Evolutionary conservation across 768 basidiomycete genomes (phyloP).

Genomic region (Boletellus ananiceps): DNA sequence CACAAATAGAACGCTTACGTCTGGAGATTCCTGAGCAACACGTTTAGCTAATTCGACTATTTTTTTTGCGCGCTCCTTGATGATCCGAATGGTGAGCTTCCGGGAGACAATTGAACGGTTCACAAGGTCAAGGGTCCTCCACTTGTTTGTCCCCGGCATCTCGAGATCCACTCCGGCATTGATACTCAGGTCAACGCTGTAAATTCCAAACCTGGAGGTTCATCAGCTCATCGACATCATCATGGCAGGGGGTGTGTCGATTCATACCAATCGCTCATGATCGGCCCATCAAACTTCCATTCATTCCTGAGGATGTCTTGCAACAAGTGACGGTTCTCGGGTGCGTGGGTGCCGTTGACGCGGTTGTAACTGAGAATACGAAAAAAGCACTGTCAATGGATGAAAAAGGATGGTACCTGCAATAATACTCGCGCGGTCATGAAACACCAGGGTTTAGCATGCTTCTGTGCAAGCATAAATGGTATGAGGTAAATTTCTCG

Average conservation of each 20-base stretch:
- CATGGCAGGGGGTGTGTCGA: not conserved
- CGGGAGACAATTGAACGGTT: constrained; percentile 54
- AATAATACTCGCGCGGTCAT: constrained; percentile 54
- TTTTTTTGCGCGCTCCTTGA: constrained; percentile 62
- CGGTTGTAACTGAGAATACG: constrained; percentile 53
- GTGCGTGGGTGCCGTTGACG: constrained; percentile 69
- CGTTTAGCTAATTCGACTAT: constrained; percentile 69
- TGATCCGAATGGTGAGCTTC: constrained; percentile 59
- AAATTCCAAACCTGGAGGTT: constrained; percentile 60
- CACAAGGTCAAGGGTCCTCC: constrained; percentile 67
- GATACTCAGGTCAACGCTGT: constrained; percentile 56
- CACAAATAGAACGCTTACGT: constrained; percentile 35
- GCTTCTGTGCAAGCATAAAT: constrained; percentile 55
- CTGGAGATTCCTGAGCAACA: constrained; percentile 61
- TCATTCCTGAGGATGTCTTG: constrained; percentile 62
- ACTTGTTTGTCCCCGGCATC: constrained; percentile 75
- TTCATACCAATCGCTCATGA: constrained; percentile 79
- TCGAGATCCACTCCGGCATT: constrained; percentile 81
- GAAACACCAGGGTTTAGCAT: constrained; percentile 48
- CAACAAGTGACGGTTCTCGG: constrained; percentile 59
- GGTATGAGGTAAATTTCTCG: constrained; percentile 60
- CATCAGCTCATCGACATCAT: not conserved
- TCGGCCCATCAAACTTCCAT: constrained; percentile 68
- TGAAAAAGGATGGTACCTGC: not conserved
- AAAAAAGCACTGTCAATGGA: not conserved